Base-by-base conservation (phyloP, 1,139 yeast genomes). In the Kodamaea plutei region DNA sequence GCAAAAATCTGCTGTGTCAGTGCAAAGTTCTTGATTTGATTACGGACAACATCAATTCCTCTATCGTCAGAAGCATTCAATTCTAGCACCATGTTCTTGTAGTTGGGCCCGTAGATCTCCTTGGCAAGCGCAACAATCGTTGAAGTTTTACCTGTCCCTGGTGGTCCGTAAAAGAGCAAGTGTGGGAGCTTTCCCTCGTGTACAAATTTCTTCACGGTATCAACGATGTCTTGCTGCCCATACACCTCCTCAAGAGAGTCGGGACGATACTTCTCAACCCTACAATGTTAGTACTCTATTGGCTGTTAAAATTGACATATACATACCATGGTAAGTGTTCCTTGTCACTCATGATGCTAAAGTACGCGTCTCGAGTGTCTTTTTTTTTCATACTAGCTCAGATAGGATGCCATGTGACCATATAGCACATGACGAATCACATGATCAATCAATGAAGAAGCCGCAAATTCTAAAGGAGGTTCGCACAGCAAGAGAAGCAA, bases 181-280 rank as follows among this genome's bases (percentile, higher is more conserved):
- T 89, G 97, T 2, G 98, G 98, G 30, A 91, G 66, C 47, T 77
- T 76, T 8, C 94, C 91, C 38, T 83, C 84, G 39, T 76, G 74
- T 12, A 89, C 89, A 55, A 93, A 89, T 54, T 79, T 82, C 27
- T 88, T 74, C 12, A 91, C 87, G 9, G 80, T 91, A 18, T 74
- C 73, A 11, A 91, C 88, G 23, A 88, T 85, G 34, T 84, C 93
- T 32, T 76, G 77, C 52, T 93, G 98, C 7, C 98, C 98, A 43
- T 84, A 78, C 7, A 93, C 93, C 29, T 91, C 96, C 42, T 84
- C 85, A 30, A 93, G 64, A 5, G 79, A 68, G 25, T 68, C 65
- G 0, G 99, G 99, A 43, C 99, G 79, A 56, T 91, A 93, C 56
- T 93, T 93, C 56, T 93, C 99, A 30, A 93, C 95, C 98, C 88